Evolutionary conservation across 768 basidiomycete genomes (phyloP).

Genomic region (Cyclocybe cylindracea): DNA sequence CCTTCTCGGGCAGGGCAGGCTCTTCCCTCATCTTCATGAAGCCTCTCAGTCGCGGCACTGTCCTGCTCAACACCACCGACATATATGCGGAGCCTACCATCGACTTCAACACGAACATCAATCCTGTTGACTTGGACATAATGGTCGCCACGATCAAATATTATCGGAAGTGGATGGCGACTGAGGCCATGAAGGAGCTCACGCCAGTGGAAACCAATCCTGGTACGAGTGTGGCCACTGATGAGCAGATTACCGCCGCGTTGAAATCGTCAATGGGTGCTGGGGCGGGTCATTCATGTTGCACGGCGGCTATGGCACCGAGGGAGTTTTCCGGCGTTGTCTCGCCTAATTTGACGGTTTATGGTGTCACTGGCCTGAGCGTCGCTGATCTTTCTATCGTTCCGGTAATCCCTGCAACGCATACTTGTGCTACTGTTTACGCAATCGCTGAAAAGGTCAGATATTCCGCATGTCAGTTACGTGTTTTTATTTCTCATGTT

Average conservation of each 20-base stretch:
- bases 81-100: slow-evolving; percentile 1
- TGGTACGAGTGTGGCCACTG: slow-evolving; percentile 2
- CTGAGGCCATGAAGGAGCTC: neutral
- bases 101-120: slow-evolving; percentile 10
- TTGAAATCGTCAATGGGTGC: neutral
- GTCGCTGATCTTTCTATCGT: slow-evolving; percentile 13
- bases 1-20: slow-evolving; percentile 4
- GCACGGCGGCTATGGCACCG: slow-evolving; percentile 7
- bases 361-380: slow-evolving; percentile 12
- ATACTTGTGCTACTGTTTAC: slow-evolving; percentile 9
- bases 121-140: slow-evolving; percentile 9
- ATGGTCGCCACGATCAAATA: slow-evolving; percentile 7
- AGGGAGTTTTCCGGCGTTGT: slow-evolving; percentile 8
- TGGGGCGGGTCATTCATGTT: slow-evolving; percentile 2
- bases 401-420: slow-evolving; percentile 12
- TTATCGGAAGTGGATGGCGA: slow-evolving; percentile 5
- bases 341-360: slow-evolving; percentile 6
- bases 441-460: slow-evolving; percentile 10
- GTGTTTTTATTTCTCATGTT: too few species aligned
- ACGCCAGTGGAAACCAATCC: slow-evolving; percentile 4
- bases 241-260: neutral
- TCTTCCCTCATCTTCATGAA: too few species aligned
- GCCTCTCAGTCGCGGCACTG: slow-evolving; percentile 12
- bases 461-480: too few species aligned
- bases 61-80: slow-evolving; percentile 10